These are phyloP conservation scores for Perkinsela sp. DNA, from an alignment of 208 protist species.

Conservation along the genomic window DNA sequence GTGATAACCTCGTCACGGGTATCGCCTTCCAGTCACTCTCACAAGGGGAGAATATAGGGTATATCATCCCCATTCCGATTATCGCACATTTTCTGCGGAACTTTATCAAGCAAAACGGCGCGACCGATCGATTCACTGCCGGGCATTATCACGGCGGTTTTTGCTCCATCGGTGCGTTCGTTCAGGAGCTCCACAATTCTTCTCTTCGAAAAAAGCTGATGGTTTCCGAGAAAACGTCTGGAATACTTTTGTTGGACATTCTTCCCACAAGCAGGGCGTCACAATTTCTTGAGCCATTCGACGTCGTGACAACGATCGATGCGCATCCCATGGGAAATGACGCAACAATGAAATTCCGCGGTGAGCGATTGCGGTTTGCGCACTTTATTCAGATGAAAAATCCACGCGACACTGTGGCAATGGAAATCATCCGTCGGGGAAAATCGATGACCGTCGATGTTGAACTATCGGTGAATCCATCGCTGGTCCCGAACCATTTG, in stretches of 20 bases:
- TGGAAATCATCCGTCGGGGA: conserved; percentile 8
- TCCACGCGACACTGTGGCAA: conserved; percentile 6
- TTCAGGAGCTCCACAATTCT: conserved; percentile 6
- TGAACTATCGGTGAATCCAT: neutral
- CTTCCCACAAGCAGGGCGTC: conserved; percentile 1
- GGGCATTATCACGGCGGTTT: conserved; percentile 8
- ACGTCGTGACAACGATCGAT: conserved; percentile 10
- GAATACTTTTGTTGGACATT: conserved; percentile 6
- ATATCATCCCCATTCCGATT: conserved; percentile 14
- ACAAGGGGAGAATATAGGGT: conserved; percentile 14
- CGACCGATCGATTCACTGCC: neutral
- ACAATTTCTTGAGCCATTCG: conserved; percentile 6
- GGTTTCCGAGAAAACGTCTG: conserved; percentile 6
- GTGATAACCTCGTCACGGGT: conserved; percentile 7
- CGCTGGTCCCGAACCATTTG: conserved; percentile 8
- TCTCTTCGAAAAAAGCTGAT: conserved; percentile 7
- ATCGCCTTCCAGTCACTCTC: conserved; percentile 14
- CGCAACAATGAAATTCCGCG: conserved; percentile 10
- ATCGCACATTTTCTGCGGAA: conserved; percentile 9
- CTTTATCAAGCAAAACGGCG: conserved; percentile 2
- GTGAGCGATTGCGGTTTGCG: conserved; percentile 10
- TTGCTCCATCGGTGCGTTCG: conserved; percentile 7
- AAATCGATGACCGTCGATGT: conserved; percentile 4
- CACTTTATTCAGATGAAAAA: conserved; percentile 10
- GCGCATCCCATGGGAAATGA: conserved; percentile 10